Evolutionary conservation across 2,329 filamentous ascomycete species (phyloP).

Genomic region (Thyridium curvatum): DNA sequence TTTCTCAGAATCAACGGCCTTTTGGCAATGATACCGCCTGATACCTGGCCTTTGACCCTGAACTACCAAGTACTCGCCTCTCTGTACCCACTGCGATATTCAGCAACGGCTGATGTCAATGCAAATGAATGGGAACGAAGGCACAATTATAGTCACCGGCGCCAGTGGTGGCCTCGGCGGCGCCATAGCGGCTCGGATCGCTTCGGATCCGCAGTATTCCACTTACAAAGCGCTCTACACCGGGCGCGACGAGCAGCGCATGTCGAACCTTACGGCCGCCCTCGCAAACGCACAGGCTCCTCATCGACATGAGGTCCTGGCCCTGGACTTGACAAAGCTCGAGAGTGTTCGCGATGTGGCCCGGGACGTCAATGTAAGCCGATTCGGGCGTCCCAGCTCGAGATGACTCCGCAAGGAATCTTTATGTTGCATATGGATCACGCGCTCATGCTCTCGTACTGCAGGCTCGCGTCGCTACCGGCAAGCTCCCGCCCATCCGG

Average conservation of each 20-base stretch:
- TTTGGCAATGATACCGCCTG: no score
- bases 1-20: no score
- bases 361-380: conserved; percentile 9
- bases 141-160: conserved; percentile 9
- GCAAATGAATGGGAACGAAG: background rate
- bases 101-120: no score
- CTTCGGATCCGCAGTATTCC: conserved; percentile 9
- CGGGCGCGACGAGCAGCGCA: conserved; percentile 4
- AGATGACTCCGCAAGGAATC: no score
- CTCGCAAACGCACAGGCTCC: conserved; percentile 2
- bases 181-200: conserved; percentile 8
- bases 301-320: conserved; percentile 2
- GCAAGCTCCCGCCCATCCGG: conserved; percentile 14
- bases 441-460: background rate
- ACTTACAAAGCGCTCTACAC: conserved; percentile 14
- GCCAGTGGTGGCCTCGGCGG: conserved; percentile 9
- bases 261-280: no score
- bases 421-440: no score
- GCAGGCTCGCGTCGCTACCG: conserved; percentile 1
- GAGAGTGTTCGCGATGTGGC: conserved; percentile 9
- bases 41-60: no score
- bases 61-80: no score
- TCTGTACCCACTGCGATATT: no score
- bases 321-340: conserved; percentile 10
- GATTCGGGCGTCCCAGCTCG: background rate